Evolutionary conservation across 169 alveolate species (phyloP), one percentile per base, ranked within the genome.

Genomic region (Hepatocystis sp.): DNA sequence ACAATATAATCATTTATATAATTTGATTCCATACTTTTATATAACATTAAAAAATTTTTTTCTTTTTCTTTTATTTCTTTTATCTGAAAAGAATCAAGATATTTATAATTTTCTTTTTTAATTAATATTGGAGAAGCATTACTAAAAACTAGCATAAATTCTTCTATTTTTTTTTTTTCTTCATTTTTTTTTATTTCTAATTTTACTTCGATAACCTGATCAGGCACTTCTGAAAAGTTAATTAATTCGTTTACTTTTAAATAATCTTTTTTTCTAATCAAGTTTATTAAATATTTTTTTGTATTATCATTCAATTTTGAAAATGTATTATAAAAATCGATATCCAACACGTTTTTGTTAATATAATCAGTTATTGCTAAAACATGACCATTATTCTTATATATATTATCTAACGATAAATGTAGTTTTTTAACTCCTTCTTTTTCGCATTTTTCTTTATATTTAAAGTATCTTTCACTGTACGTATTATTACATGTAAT

Each of bases 101-200:
- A 71, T 8, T 28, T n/a, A 47, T 2, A 28, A 42, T 40, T 15
- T 21, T 28, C 17, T 27, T 67, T 55, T 53, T 52, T 56, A 13
- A 71, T 71, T 36, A 47, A 36, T 46, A 71, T 56, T 11, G 86
- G 86, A 15, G 32, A 42, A 56, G 86, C 86, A 27, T 51, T 71
- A 42, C 67, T 27, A 32, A 71, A 71, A 15, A 71, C 19, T 27
- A 27, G 27, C 40, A 34, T 44, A 58, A 71, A 71, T 27, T 28
- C 53, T 34, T 71, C 63, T 17, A 13, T 47, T 19, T 71, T 32
- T 42, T 71, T 51, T 25, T 65, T 64, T 49, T 34, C 17, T 34
- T 71, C 66, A 28, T 19, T 67, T 11, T 52, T 64, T 63, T 25
- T 42, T 32, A 15, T 47, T 46, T 34, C 17, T 27, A 42, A 36